Percentiles rank a stretch among this genome's conserved stretches.
These are phyloP conservation scores for Eragrostis tef DNA, from an alignment of 202 grass and related monocot genomes.

Conservation along the genomic window DNA sequence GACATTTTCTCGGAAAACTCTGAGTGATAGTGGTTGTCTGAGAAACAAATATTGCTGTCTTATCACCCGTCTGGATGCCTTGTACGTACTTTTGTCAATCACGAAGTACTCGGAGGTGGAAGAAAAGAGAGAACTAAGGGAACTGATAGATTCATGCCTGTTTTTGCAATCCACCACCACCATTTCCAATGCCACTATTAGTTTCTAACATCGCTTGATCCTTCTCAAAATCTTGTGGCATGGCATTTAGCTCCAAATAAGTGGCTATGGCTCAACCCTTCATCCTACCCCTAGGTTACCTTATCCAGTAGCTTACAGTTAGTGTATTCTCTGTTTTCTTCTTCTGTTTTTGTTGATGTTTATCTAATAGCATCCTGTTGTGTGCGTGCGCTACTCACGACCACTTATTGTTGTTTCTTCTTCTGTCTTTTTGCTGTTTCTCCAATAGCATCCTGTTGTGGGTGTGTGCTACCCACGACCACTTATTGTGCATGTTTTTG, in stretches of 20 bases:
- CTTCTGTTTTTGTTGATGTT: constrained; percentile 40
- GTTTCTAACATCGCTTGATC: constrained; percentile 32
- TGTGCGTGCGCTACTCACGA: constrained; percentile 47
- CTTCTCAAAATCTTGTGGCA: constrained; percentile 44
- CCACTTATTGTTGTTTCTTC: constrained; percentile 50
- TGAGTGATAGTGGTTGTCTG: background rate
- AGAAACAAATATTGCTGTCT: constrained; percentile 14
- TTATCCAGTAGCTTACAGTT: constrained; percentile 54
- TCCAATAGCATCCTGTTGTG: constrained; percentile 41
- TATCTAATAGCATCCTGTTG: constrained; percentile 43
- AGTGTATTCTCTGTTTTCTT: constrained; percentile 40
- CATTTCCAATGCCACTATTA: constrained; percentile 32
- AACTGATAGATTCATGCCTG: constrained; percentile 15
- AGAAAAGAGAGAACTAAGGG: background rate
- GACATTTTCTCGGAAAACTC: background rate
- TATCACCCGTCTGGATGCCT: background rate
- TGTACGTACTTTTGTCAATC: constrained; percentile 31
- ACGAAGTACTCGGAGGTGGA: background rate
- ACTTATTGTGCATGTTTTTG: constrained; percentile 49
- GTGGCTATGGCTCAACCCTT: constrained; percentile 51
- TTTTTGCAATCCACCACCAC: constrained; percentile 11
- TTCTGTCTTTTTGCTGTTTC: constrained; percentile 46
- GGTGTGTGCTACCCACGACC: constrained; percentile 49
- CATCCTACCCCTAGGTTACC: constrained; percentile 50
- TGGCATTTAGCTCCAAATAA: constrained; percentile 54